A percentile compares a stretch with the other conserved stretches of the same genome.
These are phyloP conservation scores for Leersia perrieri DNA, from an alignment of 176 grass and related monocot genomes.

Conservation along the genomic window DNA sequence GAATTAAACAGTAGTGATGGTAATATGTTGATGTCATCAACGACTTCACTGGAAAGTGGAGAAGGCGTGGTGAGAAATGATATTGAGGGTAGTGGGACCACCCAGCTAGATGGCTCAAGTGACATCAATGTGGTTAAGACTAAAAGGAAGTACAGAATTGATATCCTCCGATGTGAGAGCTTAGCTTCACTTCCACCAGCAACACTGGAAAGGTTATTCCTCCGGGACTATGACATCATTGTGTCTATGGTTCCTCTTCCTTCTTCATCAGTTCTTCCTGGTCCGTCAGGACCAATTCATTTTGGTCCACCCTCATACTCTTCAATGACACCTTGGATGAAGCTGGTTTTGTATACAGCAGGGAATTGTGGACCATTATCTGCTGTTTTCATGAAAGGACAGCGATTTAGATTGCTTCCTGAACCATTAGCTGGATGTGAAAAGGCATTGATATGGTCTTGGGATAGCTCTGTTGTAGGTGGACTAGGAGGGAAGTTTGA, in stretches of 20 bases:
- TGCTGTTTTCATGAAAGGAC: conserved; percentile 91
- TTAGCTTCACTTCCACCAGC: conserved; percentile 85
- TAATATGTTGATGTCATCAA: conserved; percentile 1
- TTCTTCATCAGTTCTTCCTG: conserved; percentile 81
- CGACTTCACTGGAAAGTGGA: conserved; percentile 26
- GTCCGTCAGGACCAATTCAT: conserved; percentile 75
- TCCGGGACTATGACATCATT: conserved; percentile 94
- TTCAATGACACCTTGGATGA: conserved; percentile 98
- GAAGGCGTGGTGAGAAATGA: conserved; percentile 18
- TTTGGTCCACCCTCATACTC: conserved; percentile 94
- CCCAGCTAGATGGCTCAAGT: conserved; percentile 40
- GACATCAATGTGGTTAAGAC: conserved; percentile 45
- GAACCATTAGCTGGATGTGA: conserved; percentile 84
- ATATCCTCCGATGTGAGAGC: conserved; percentile 97
- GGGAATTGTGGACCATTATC: conserved; percentile 80
- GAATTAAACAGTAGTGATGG: conserved; percentile 37
- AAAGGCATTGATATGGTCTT: conserved; percentile 94
- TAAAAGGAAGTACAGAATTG: conserved; percentile 89
- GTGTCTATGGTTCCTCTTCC: conserved; percentile 97
- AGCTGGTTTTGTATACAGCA: conserved; percentile 79
- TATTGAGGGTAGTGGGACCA: conserved; percentile 21
- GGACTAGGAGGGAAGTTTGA: conserved; percentile 90
- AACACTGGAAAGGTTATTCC: conserved; percentile 81
- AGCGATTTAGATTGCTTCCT: conserved; percentile 78
- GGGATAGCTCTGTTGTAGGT: conserved; percentile 83